Conservation (phyloP, 139 green algal genomes). For the Astrephomene gubernaculifera region DNA sequence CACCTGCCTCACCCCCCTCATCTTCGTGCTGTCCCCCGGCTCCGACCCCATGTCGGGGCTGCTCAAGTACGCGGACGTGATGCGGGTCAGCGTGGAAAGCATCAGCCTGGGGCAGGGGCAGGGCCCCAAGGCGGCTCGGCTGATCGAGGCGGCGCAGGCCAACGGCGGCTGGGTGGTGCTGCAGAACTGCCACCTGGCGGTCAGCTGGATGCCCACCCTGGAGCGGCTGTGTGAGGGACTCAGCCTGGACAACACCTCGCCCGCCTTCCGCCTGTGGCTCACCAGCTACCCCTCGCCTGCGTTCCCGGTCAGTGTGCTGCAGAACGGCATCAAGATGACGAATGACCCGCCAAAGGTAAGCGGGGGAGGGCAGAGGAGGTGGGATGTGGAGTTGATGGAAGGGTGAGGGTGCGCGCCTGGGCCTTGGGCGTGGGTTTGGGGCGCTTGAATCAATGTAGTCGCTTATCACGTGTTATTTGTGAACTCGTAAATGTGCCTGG, state of each 20-base stretch:
- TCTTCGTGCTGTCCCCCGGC: constrained; percentile 78
- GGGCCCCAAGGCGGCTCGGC: constrained; percentile 79
- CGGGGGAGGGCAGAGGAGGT: not conserved
- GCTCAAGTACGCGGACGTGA: constrained; percentile 71
- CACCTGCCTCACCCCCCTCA: constrained; percentile 67
- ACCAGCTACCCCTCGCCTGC: constrained; percentile 71
- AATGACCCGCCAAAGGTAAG: constrained; percentile 79
- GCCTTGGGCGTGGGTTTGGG: too few species aligned
- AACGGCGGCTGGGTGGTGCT: constrained; percentile 83
- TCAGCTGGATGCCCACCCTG: constrained; percentile 74
- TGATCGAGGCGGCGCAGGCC: constrained; percentile 69
- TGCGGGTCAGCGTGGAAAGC: constrained; percentile 55
- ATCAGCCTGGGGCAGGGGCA: constrained; percentile 85
- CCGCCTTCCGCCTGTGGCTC: constrained; percentile 68
- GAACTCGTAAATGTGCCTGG: too few species aligned
- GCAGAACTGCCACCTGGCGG: constrained; percentile 82
- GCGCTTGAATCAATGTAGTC: too few species aligned
- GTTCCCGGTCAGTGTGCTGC: constrained; percentile 80
- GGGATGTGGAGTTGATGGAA: not conserved
- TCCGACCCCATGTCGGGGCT: constrained; percentile 66
- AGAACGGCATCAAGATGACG: constrained; percentile 87
- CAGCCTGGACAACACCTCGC: constrained; percentile 53
- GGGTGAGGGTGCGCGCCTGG: not conserved
- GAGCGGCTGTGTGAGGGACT: constrained; percentile 70
- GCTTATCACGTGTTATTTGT: too few species aligned